phyloP scores from a whole-genome alignment of 805 yeast species.

The Suhomyces vadensis region DNA sequence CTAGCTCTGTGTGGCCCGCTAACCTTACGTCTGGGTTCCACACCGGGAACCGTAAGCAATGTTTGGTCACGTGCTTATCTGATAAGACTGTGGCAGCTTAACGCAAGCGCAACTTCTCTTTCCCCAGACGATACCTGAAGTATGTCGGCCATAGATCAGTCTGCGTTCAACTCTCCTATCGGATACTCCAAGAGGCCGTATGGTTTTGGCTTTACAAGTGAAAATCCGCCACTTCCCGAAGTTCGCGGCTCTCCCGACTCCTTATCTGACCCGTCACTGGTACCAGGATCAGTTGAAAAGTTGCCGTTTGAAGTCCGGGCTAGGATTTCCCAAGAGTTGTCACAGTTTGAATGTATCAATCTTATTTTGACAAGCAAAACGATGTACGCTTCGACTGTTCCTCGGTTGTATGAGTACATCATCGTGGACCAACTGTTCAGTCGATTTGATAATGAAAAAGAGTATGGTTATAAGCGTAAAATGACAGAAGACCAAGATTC shows the following conservation, averaged over 20 bases:
- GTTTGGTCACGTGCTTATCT: background rate
- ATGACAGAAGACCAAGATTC: background rate
- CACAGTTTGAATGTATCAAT: constrained; percentile 40
- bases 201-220: no score
- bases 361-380: constrained; percentile 30
- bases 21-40: no score
- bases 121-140: no score
- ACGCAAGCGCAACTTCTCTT: no score
- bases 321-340: constrained; percentile 30
- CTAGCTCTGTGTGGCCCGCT: no score
- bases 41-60: no score
- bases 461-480: constrained; percentile 16
- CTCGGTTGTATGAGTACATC: constrained; percentile 39
- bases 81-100: background rate
- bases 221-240: background rate
- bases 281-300: constrained; percentile 19
- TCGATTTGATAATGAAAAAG: constrained; percentile 31
- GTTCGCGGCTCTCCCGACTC: background rate
- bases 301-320: constrained; percentile 41
- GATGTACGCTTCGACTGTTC: constrained; percentile 31
- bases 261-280: background rate
- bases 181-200: constrained; percentile 26
- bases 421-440: constrained; percentile 40
- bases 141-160: background rate
- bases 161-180: constrained; percentile 21